phyloP scores from a whole-genome alignment of 768 basidiomycete genomes.

The Lactifluus volemus region DNA sequence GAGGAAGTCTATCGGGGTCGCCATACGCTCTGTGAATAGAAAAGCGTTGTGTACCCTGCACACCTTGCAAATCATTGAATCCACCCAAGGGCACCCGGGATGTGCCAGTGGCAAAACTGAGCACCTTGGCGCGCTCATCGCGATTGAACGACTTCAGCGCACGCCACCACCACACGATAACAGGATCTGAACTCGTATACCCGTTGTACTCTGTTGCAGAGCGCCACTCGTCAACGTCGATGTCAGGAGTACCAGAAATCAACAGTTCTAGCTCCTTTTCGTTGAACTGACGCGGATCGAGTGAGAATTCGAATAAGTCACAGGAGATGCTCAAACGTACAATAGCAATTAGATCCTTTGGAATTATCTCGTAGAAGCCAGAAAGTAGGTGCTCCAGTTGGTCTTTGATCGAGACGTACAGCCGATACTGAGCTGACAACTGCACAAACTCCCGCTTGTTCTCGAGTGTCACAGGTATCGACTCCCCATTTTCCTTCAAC shows the following conservation, averaged over 20 bases:
- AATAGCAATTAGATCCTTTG: constrained; percentile 90
- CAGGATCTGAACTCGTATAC: constrained; percentile 82
- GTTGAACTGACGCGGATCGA: constrained; percentile 54
- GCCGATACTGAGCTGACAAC: constrained; percentile 86
- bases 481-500: constrained; percentile 78
- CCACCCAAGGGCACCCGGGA: constrained; percentile 92
- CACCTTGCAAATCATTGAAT: constrained; percentile 91
- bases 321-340: constrained; percentile 36
- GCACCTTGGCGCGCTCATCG: constrained; percentile 91
- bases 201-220: constrained; percentile 88
- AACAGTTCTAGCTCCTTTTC: constrained; percentile 91
- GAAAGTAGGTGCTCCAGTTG: constrained; percentile 85
- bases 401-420: constrained; percentile 90
- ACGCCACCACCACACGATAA: constrained; percentile 99
- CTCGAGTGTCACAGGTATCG: constrained; percentile 86
- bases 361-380: constrained; percentile 97
- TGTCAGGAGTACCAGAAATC: constrained; percentile 96
- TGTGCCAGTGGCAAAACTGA: constrained; percentile 93
- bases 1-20: constrained; percentile 73
- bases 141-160: constrained; percentile 96
- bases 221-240: constrained; percentile 97
- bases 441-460: constrained; percentile 97
- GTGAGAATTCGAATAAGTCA: constrained; percentile 21
- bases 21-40: constrained; percentile 94
- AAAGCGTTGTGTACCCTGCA: constrained; percentile 90